Conservation (phyloP, 352 stramenopile species). For the Globisporangium uncinulatum region DNA sequence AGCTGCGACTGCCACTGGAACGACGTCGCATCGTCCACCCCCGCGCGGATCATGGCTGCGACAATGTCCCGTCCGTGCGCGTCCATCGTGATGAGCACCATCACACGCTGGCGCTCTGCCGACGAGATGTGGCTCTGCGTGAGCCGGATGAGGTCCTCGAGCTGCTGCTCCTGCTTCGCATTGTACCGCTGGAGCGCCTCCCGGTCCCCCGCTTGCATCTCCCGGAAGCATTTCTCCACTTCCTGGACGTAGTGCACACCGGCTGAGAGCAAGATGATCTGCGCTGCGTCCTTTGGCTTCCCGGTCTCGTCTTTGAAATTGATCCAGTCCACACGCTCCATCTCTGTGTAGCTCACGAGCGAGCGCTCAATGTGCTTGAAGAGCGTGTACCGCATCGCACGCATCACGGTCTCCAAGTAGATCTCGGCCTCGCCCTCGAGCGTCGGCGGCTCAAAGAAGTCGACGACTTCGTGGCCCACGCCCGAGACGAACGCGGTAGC, state of each 20-base stretch:
- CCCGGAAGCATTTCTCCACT: slow-evolving; percentile 82
- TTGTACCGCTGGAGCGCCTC: slow-evolving; percentile 90
- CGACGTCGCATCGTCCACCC: slow-evolving; percentile 72
- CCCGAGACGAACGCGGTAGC: slow-evolving; percentile 91
- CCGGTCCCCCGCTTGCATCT: slow-evolving; percentile 74
- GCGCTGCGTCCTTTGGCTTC: slow-evolving; percentile 90
- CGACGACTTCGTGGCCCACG: slow-evolving; percentile 91
- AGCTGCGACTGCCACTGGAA: slow-evolving; percentile 96
- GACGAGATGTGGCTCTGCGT: slow-evolving; percentile 91
- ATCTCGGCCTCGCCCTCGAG: slow-evolving; percentile 97
- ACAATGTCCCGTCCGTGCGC: slow-evolving; percentile 93
- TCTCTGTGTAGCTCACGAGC: slow-evolving; percentile 86
- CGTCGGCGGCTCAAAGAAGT: slow-evolving; percentile 89
- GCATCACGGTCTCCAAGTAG: slow-evolving; percentile 95
- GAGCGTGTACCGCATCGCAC: slow-evolving; percentile 92
- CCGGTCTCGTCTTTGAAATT: slow-evolving; percentile 89
- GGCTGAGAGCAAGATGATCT: slow-evolving; percentile 93
- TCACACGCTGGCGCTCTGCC: slow-evolving; percentile 91
- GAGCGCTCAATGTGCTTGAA: slow-evolving; percentile 94
- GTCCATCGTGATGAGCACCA: slow-evolving; percentile 96
- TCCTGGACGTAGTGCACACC: slow-evolving; percentile 93
- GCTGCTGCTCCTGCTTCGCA: slow-evolving; percentile 89
- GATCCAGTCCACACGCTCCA: slow-evolving; percentile 94
- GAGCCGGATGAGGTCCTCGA: slow-evolving; percentile 92
- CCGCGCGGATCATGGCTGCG: slow-evolving; percentile 92